These are phyloP conservation scores for Colletotrichum limetticola DNA, from an alignment of 2,329 filamentous ascomycete genomes.

Conservation along the genomic window DNA sequence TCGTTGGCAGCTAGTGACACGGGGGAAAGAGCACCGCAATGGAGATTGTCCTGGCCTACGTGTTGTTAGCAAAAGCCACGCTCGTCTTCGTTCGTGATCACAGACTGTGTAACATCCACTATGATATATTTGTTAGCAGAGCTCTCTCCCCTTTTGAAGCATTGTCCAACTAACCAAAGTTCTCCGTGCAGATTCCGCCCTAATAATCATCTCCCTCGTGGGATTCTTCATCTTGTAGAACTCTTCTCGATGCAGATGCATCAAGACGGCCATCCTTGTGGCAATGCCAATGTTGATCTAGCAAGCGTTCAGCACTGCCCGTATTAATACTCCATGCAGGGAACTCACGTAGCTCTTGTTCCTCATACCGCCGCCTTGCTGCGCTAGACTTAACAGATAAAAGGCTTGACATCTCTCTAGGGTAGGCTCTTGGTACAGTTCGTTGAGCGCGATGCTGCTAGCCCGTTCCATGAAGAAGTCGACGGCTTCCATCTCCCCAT, in stretches of 20 bases:
- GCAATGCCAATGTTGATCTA: slow-evolving; percentile 68
- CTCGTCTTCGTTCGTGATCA: not conserved
- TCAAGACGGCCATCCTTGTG: slow-evolving; percentile 64
- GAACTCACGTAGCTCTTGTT: slow-evolving; percentile 64
- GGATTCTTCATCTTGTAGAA: slow-evolving; percentile 58
- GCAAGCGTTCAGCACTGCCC: slow-evolving; percentile 36
- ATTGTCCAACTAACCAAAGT: slow-evolving; percentile 57
- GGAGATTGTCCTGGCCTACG: slow-evolving; percentile 64
- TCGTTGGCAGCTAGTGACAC: slow-evolving; percentile 62
- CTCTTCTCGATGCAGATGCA: slow-evolving; percentile 66
- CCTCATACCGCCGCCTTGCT: slow-evolving; percentile 65
- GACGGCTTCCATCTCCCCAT: slow-evolving; percentile 61
- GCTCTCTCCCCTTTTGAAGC: not conserved
- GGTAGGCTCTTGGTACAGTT: slow-evolving; percentile 63
- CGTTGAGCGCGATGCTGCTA: slow-evolving; percentile 56
- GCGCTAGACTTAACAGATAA: slow-evolving; percentile 67
- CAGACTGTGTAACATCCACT: slow-evolving; percentile 69
- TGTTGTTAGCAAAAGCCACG: not conserved
- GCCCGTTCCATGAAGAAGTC: slow-evolving; percentile 65
- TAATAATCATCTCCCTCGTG: slow-evolving; percentile 56
- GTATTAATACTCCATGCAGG: not conserved
- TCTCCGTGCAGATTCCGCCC: slow-evolving; percentile 65
- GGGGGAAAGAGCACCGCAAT: slow-evolving; percentile 62
- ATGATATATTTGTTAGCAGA: slow-evolving; percentile 6
- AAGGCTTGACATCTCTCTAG: slow-evolving; percentile 68